These are phyloP conservation scores for Microbotryum saponariae DNA, from an alignment of 1,284 basidiomycete species.

Conservation along the genomic window DNA sequence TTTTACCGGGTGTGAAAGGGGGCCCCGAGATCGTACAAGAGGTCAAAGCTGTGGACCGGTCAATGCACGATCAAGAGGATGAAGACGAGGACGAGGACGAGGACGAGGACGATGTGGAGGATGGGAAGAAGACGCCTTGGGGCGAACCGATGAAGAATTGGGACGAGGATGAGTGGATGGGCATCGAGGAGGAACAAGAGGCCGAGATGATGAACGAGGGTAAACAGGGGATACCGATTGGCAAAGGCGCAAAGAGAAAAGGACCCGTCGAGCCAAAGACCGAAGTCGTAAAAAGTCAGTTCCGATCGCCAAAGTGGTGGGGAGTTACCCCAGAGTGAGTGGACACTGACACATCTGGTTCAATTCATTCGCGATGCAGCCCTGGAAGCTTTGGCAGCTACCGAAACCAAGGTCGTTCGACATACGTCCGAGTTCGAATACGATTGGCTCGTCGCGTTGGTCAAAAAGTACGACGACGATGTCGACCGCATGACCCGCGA, in stretches of 20 bases:
- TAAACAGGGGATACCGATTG: slow-evolving; percentile 31
- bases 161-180: slow-evolving; percentile 14
- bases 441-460: slow-evolving; percentile 59
- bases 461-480: slow-evolving; percentile 65
- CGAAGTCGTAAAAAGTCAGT: slow-evolving; percentile 43
- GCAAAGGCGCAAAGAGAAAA: slow-evolving; percentile 1
- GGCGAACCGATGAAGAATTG: slow-evolving; percentile 36
- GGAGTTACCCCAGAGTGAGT: no score
- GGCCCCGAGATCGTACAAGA: slow-evolving; percentile 41
- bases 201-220: slow-evolving; percentile 23
- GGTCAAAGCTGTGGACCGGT: slow-evolving; percentile 28
- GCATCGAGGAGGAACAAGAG: slow-evolving; percentile 30
- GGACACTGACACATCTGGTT: no score
- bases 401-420: slow-evolving; percentile 49
- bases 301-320: no score
- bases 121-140: slow-evolving; percentile 38
- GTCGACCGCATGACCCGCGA: slow-evolving; percentile 71
- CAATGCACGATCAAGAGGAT: slow-evolving; percentile 27
- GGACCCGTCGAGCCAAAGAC: slow-evolving; percentile 37
- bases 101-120: slow-evolving; percentile 7
- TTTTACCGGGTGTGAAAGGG: slow-evolving; percentile 55
- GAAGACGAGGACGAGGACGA: slow-evolving; percentile 12
- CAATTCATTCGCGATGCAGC: slow-evolving; percentile 37
- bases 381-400: slow-evolving; percentile 48
- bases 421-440: slow-evolving; percentile 64